Percentiles rank a stretch among this genome's conserved stretches.
Evolutionary conservation across 352 stramenopile species (phyloP).

Genomic region (Phytophthora capsici): DNA sequence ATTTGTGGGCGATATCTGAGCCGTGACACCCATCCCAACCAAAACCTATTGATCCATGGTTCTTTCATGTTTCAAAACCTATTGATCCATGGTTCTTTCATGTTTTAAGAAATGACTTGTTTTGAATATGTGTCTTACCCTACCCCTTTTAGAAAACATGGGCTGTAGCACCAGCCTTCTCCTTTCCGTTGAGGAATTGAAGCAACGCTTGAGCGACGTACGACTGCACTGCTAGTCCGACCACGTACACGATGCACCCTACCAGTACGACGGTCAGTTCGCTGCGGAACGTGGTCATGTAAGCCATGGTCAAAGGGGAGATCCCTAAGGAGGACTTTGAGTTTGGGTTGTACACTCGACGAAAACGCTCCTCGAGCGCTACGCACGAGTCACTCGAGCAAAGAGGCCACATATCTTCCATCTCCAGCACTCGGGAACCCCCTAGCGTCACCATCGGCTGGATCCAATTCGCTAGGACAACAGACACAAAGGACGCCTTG

Average conservation of each 20-base stretch:
- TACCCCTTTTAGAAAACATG: too few species aligned
- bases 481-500: constrained; percentile 27
- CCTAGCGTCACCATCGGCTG: constrained; percentile 19
- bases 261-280: constrained; percentile 13
- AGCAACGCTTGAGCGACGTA: constrained; percentile 30
- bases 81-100: too few species aligned
- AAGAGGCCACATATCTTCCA: constrained; percentile 39
- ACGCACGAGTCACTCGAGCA: constrained; percentile 24
- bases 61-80: too few species aligned
- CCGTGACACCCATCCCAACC: too few species aligned
- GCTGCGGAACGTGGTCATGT: constrained; percentile 8
- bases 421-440: constrained; percentile 20
- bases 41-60: too few species aligned
- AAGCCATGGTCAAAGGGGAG: constrained; percentile 17
- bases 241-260: constrained; percentile 29
- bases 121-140: too few species aligned
- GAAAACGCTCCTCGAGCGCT: constrained; percentile 26
- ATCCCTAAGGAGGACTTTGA: constrained; percentile 2
- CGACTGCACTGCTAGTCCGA: constrained; percentile 27
- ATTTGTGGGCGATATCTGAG: too few species aligned
- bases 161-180: too few species aligned
- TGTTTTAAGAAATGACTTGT: too few species aligned
- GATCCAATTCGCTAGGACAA: constrained; percentile 37
- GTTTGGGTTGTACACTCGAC: constrained; percentile 13
- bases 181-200: constrained; percentile 27